Evolutionary conservation across 2,329 filamentous ascomycete genomes (phyloP), one percentile per base, ranked within the genome.

Genomic region (Ceratocystis huliohia): DNA sequence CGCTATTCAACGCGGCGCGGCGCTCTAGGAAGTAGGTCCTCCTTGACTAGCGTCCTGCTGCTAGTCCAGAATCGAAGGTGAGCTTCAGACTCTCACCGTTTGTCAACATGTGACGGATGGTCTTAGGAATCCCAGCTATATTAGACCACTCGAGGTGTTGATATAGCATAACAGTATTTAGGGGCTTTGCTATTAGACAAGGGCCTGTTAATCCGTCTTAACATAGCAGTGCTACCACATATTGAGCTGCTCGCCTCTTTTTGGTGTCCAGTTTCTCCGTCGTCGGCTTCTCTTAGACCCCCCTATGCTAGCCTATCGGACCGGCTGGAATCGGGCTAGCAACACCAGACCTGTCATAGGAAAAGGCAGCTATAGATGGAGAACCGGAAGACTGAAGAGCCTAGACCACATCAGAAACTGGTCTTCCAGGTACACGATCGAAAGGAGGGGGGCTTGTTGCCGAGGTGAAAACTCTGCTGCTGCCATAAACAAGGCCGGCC

Each of bases 391-490:
- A 48, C n/a, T 48, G 44, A 46, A 48, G 46, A 22, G 46, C 17
- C 46, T 48, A 48, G 46, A 48, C 46, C 46, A 22, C 46, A 8
- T 4, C 20, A 50, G 48, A 50, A 50, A 22, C n/a, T 22, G 22
- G n/a, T 15, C 48, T 50, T 22, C 3, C 48, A 50, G 48, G n/a
- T 22, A 22, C 46, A n/a, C 46, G 46, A 48, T 48, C 17, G n/a
- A 22, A 41, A 41, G 10, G 37, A 41, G 37, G 6, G n/a, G 10
- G n/a, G 48, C 22, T 50, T 56, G 22, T 10, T 56, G 20, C 50
- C 50, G 22, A 57, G 25, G 53, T 57, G 53, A 57, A 57, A 57
- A 57, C 53, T 57, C 53, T 57, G 53, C 17, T 13, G 25, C 20
- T 56, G 5, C 10, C 17, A 25, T 57, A 57, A 7, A 57, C 53